Evolutionary conservation across 768 basidiomycete species (phyloP).

Genomic region (Tricholoma bakamatsutake): DNA sequence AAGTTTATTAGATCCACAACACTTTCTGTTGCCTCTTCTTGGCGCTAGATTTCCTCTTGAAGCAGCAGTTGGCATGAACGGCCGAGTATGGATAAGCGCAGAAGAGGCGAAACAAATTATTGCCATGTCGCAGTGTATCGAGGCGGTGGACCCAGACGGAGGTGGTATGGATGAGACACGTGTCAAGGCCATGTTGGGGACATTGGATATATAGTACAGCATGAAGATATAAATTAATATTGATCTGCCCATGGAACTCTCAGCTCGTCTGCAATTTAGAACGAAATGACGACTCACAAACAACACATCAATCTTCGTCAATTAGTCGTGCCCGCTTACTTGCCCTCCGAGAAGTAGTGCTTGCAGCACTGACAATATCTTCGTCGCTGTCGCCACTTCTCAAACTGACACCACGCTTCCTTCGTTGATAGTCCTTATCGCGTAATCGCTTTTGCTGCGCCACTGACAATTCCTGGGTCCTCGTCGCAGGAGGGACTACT

Average conservation of each 20-base stretch:
- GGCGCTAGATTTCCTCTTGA: slow-evolving; percentile 84
- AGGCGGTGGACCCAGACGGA: slow-evolving; percentile 73
- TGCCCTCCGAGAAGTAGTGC: slow-evolving; percentile 50
- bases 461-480: slow-evolving; percentile 59
- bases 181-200: slow-evolving; percentile 47
- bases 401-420: slow-evolving; percentile 58
- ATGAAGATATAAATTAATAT: not conserved
- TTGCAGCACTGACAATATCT: slow-evolving; percentile 44
- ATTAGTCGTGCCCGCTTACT: slow-evolving; percentile 62
- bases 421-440: slow-evolving; percentile 78
- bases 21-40: slow-evolving; percentile 77
- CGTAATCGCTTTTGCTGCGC: slow-evolving; percentile 72
- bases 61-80: slow-evolving; percentile 86
- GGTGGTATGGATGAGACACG: slow-evolving; percentile 51
- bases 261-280: not conserved
- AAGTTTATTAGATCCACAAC: slow-evolving; percentile 74
- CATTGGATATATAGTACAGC: slow-evolving; percentile 32
- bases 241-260: not conserved
- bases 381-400: slow-evolving; percentile 77
- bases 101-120: slow-evolving; percentile 72
- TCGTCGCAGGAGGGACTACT: slow-evolving; percentile 67
- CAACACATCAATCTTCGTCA: slow-evolving; percentile 51
- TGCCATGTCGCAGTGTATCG: slow-evolving; percentile 70
- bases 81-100: slow-evolving; percentile 83
- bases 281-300: not conserved